Evolutionary conservation across 805 yeast species (phyloP), one percentile per base, ranked within the genome.

Genomic region (Saturnispora dispora): DNA sequence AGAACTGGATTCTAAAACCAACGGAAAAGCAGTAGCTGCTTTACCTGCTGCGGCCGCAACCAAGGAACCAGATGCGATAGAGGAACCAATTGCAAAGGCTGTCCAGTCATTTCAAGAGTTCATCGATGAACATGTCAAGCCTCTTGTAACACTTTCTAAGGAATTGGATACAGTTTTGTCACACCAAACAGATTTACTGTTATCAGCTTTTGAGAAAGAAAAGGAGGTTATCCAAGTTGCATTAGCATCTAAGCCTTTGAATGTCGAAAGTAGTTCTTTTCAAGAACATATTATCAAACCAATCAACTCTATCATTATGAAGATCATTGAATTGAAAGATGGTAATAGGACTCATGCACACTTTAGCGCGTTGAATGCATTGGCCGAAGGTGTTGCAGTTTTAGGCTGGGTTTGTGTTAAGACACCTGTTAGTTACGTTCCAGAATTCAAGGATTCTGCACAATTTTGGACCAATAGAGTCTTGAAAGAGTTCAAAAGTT

Each of bases 381-480:
- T 93, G 41, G 79, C 89, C 25, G 98, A 93, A 64, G 97, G 96
- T 47, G 79, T 85, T 9, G 89, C 96, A 10, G 88, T 86, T 6
- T 73, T 90, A 50, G 95, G 96, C 23, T 93, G 99, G 99, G 77
- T 91, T 55, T 80, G 87, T 18, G 77, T 79, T 5, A 79, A 75
- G 3, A 81, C 88, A 4, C 96, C 97, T 1, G 79, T 85, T 15
- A 79, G 88, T 0, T 78, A 75, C 57, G 77, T 93, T 52, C 79
- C 85, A 3, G 96, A 90, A 57, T 86, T 82, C 69, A 86, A 84
- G 63, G 99, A 93, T 63, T 81, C 95, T 20, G 86, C 96, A 35
- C 91, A 85, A 65, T 93, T 93, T 70, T 93, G 97, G 89, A 78
- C 95, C 10, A 90, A 93, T 70, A 79, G 96, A 60, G 83, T 91